Evolutionary conservation across 2,329 filamentous ascomycete species (phyloP), one percentile per base, ranked within the genome.

Genomic region (Colletotrichum melonis): DNA sequence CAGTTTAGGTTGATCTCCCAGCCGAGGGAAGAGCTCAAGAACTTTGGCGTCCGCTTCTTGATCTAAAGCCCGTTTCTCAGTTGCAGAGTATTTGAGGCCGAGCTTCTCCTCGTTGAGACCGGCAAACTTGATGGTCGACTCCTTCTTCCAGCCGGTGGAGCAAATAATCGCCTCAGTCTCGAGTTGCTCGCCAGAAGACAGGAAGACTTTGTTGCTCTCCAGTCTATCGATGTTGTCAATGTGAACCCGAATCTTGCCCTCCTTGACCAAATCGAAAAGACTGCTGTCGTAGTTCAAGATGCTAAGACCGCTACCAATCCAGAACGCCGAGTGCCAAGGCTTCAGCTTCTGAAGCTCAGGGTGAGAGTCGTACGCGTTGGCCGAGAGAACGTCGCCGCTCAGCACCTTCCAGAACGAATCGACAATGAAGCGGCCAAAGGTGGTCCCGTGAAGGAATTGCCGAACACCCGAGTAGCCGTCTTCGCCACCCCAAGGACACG

Each of bases 401-500:
- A 49, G 6, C 4, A 49, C 42, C 42, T 49, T 49, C 42, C 42
- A 49, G 42, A 49, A 49, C 7, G 42, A 49, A 19, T 49, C 42
- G 19, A 49, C 42, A n/a, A 49, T 49, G 42, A 49, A 49, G 42
- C 42, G 42, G 8, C 42, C 42, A 49, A 49, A 49, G 19, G 42
- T 49, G 19, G 42, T 49, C 3, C 42, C 42, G 19, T 49, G 42
- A 1, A 49, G 42, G 19, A 49, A 49, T 49, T 49, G 42, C 8
- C 42, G 42, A 0, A 87, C 84, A n/a, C 79, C 80, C 7, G 86
- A 83, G 60, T 82, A 89, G 1, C 88, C 89, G 73, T 89, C 89
- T 11, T 85, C 87, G 2, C 83, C 81, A 1, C 89, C 91, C 89
- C 90, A 94, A 1, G 90, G 86, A 75, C 91, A 93, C 0, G 92